These are phyloP conservation scores for Syzygium aromaticum DNA, from an alignment of 345 rosid species.

Conservation along the genomic window DNA sequence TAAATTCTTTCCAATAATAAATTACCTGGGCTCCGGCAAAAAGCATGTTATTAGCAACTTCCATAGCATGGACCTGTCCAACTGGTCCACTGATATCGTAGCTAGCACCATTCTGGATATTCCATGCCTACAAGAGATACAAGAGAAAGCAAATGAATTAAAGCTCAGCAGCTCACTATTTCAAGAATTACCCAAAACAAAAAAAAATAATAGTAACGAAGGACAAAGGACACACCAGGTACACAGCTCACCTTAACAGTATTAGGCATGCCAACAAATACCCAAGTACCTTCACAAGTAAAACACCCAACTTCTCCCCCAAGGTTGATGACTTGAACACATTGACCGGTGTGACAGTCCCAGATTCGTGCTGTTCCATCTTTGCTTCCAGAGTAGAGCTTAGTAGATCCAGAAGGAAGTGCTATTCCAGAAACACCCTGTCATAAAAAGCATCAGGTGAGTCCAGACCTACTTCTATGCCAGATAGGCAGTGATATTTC, in stretches of 20 bases:
- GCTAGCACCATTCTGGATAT: slow-evolving; percentile 24
- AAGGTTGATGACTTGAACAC: slow-evolving; percentile 18
- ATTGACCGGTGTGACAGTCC: slow-evolving; percentile 51
- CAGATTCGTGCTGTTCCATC: slow-evolving; percentile 41
- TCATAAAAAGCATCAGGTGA: neutral
- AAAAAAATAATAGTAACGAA: neutral
- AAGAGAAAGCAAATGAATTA: neutral
- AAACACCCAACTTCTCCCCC: slow-evolving; percentile 37
- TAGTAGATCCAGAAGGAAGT: slow-evolving; percentile 39
- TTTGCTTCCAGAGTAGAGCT: slow-evolving; percentile 44
- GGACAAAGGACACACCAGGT: neutral
- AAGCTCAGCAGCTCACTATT: neutral
- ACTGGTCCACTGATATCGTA: slow-evolving; percentile 23
- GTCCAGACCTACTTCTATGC: neutral
- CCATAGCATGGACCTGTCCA: slow-evolving; percentile 42
- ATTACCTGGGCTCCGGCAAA: slow-evolving; percentile 58
- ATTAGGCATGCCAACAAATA: slow-evolving; percentile 49
- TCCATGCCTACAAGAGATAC: slow-evolving; percentile 33
- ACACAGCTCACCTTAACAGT: slow-evolving; percentile 26
- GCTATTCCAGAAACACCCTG: slow-evolving; percentile 43
- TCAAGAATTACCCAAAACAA: neutral
- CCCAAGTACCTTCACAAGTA: slow-evolving; percentile 49
- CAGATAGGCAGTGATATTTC: neutral
- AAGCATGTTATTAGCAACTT: slow-evolving; percentile 26
- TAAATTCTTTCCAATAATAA: neutral